Evolutionary conservation across 208 protist genomes (phyloP).

Genomic region (Trypanosoma brucei): DNA sequence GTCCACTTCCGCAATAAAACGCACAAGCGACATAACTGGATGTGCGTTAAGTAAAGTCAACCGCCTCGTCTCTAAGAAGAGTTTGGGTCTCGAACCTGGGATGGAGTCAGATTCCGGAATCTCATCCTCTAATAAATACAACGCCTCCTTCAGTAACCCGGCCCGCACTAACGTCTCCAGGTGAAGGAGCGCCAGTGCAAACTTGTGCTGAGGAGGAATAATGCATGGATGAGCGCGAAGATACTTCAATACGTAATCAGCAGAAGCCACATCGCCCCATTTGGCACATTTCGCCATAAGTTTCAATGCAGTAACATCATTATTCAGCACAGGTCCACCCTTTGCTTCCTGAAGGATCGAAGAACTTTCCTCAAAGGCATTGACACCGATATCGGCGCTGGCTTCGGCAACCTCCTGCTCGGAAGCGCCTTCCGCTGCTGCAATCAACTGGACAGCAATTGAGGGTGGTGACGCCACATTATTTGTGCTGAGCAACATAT

Average conservation of each 20-base stretch:
- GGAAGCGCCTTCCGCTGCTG: constrained; percentile 24
- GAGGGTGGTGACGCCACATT: constrained; percentile 58
- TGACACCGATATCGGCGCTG: neutral
- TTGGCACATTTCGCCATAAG: constrained; percentile 78
- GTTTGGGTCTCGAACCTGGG: constrained; percentile 46
- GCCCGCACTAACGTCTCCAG: constrained; percentile 40
- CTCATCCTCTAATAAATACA: constrained; percentile 48
- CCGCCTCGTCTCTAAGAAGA: constrained; percentile 42
- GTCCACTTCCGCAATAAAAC: constrained; percentile 21
- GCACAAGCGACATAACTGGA: constrained; percentile 49
- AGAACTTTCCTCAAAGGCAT: too few relatives aligned
- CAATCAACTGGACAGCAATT: constrained; percentile 46
- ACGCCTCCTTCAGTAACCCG: constrained; percentile 34
- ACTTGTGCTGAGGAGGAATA: constrained; percentile 32
- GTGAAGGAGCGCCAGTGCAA: constrained; percentile 35
- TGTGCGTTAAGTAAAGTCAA: constrained; percentile 52
- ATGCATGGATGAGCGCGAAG: constrained; percentile 25
- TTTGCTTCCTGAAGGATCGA: too few relatives aligned
- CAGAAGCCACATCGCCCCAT: constrained; percentile 43
- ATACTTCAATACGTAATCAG: constrained; percentile 40
- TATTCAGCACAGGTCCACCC: constrained; percentile 44
- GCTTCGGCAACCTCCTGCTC: constrained; percentile 2
- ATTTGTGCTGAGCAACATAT: constrained; percentile 59
- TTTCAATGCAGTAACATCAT: constrained; percentile 63
- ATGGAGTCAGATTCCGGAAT: constrained; percentile 27